Evolutionary conservation across 2,329 filamentous ascomycete genomes (phyloP).

Genomic region (Ambrosiella beaveri): DNA sequence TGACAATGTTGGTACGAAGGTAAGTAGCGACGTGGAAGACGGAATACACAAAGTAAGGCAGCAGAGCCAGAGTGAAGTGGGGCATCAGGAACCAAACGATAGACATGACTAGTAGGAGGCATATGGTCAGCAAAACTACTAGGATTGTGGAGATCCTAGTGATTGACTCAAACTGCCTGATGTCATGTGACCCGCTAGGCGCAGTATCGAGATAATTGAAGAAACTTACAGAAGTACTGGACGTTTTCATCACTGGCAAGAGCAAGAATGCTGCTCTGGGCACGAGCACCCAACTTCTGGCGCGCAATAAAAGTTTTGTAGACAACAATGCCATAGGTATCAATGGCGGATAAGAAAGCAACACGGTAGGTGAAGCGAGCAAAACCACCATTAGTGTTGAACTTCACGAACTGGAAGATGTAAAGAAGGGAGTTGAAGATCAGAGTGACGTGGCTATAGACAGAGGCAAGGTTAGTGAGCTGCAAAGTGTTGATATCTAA

Average conservation of each 20-base stretch:
- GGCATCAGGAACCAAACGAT: conserved; percentile 89
- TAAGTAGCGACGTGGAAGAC: conserved; percentile 98
- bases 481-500: not conserved
- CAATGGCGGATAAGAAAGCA: conserved; percentile 74
- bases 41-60: conserved; percentile 93
- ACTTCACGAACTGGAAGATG: conserved; percentile 65
- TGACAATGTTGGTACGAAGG: conserved; percentile 81
- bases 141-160: too few relatives aligned
- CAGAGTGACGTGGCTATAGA: conserved; percentile 61
- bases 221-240: conserved; percentile 75
- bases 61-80: conserved; percentile 75
- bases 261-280: conserved; percentile 42
- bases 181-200: too few relatives aligned
- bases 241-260: conserved; percentile 85
- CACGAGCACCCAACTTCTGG: conserved; percentile 51
- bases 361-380: conserved; percentile 76
- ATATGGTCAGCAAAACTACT: not conserved
- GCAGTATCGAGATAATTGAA: not conserved
- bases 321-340: conserved; percentile 93
- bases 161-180: too few relatives aligned
- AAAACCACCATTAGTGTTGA: conserved; percentile 67
- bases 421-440: conserved; percentile 74
- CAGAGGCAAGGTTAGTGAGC: not conserved
- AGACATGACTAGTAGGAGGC: conserved; percentile 21
- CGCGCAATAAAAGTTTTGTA: conserved; percentile 92